Evolutionary conservation across 1,139 yeast species (phyloP).

Genomic region (Debaryomycetaceae sp.): DNA sequence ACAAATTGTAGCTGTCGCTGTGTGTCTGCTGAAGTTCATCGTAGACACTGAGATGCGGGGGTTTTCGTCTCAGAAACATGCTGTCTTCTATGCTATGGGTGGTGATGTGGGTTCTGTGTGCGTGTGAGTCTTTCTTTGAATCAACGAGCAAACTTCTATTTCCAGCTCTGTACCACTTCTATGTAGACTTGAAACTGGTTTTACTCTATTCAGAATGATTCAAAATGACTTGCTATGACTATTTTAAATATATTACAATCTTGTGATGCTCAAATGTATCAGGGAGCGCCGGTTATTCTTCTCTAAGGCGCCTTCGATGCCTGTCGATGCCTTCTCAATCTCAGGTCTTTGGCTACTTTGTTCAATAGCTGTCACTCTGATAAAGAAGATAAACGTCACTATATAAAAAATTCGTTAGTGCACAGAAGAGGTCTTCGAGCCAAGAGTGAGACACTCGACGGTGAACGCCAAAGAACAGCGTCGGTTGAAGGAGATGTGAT

Average conservation of each 20-base stretch:
- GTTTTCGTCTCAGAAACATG: slow-evolving; percentile 54
- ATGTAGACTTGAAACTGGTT: neutral
- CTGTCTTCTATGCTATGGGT: neutral
- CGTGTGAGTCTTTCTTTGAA: no score
- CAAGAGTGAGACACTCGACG: neutral
- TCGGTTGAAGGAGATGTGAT: no score
- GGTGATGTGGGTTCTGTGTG: no score
- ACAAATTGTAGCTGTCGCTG: slow-evolving; percentile 55
- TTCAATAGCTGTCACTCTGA: neutral
- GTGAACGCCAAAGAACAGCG: no score
- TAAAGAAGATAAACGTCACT: slow-evolving; percentile 1
- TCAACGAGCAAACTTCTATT: neutral
- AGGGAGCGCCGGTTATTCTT: no score
- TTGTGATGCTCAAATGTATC: no score
- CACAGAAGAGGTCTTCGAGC: neutral
- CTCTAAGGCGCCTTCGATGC: no score
- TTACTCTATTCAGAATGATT: neutral
- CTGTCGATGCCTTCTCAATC: no score
- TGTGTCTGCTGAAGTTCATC: slow-evolving; percentile 61
- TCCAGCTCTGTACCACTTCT: neutral
- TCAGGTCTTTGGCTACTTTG: neutral
- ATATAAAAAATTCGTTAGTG: neutral
- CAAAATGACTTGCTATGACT: neutral
- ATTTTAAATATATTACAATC: no score
- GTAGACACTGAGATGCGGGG: slow-evolving; percentile 48